Percentiles rank a stretch among this genome's conserved stretches.
These are phyloP conservation scores for Mycosphaerella sp. DNA, from an alignment of 2,329 filamentous ascomycete species.

Conservation along the genomic window DNA sequence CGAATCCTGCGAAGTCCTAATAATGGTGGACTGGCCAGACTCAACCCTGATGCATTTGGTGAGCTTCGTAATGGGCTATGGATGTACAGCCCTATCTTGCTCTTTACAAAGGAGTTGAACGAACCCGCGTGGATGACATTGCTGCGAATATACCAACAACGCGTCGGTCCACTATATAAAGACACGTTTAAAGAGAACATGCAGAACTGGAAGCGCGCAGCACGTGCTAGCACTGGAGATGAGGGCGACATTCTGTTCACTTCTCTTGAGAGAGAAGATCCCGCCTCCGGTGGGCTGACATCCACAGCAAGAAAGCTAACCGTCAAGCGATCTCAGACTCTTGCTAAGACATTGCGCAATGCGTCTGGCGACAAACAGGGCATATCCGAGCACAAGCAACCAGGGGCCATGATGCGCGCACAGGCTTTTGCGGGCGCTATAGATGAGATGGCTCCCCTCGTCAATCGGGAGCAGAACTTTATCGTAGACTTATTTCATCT, in stretches of 20 bases:
- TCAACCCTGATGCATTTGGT: slow-evolving; percentile 64
- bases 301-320: slow-evolving; percentile 81
- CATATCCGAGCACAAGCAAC: slow-evolving; percentile 50
- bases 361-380: slow-evolving; percentile 55
- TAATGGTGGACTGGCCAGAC: slow-evolving; percentile 43
- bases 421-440: slow-evolving; percentile 76
- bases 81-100: slow-evolving; percentile 79
- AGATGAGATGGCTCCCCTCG: slow-evolving; percentile 73
- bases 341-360: slow-evolving; percentile 66
- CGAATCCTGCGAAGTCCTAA: slow-evolving; percentile 34
- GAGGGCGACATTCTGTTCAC: slow-evolving; percentile 66
- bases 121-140: slow-evolving; percentile 72
- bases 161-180: slow-evolving; percentile 70
- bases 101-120: slow-evolving; percentile 84
- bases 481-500: slow-evolving; percentile 95
- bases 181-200: slow-evolving; percentile 74
- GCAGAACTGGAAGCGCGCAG: slow-evolving; percentile 58
- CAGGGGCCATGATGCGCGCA: slow-evolving; percentile 53
- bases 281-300: slow-evolving; percentile 52
- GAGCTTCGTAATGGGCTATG: slow-evolving; percentile 68
- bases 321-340: slow-evolving; percentile 85
- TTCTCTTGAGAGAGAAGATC: slow-evolving; percentile 76
- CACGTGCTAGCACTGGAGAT: slow-evolving; percentile 29
- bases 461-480: slow-evolving; percentile 95
- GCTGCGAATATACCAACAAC: slow-evolving; percentile 73